Evolutionary conservation across 169 alveolate species (phyloP), one percentile per base, ranked within the genome.

Genomic region (Plasmodium chabaudi): DNA sequence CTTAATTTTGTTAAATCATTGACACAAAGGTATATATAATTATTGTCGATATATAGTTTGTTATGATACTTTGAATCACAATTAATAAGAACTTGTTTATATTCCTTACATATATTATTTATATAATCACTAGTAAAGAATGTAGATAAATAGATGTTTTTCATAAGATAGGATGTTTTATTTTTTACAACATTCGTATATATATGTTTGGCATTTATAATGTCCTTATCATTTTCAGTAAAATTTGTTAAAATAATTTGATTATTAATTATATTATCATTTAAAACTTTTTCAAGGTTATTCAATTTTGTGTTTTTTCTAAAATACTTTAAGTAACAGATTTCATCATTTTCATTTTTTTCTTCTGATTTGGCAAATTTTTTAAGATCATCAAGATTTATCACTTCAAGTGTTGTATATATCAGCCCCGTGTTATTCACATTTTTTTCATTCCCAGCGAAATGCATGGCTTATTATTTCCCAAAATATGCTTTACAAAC

Each of bases 181-280:
- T 69, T 69, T 44, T 63, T 84, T 61, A 70, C 15, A 44, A 84
- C 13, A 25, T 51, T 57, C 23, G 49, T 39, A 51, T 69, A 49
- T 72, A 84, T 56, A 49, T 84, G 56, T 1, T 68, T 51, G 46
- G 67, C n/a, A 51, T 57, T 84, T 23, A 84, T 56, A n/a, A 69
- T n/a, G 23, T 84, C 91, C 12, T 56, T 55, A 27, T 51, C 13
- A 15, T 61, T 56, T 69, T 84, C 91, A 6, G 87, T 72, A 59
- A 84, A 84, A 42, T 67, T 84, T n/a, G 91, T 84, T 72, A 84
- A 23, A 19, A 69, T 61, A 2, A 84, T 21, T 70, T 69, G 91
- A 17, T 61, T 84, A 53, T 84, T 84, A 42, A 69, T 5, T 5
- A 65, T 23, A 60, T 67, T 67, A 9, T 71, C 65, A 34, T 39